These are phyloP conservation scores for Mycocentrospora acerina DNA, from an alignment of 2,329 filamentous ascomycete species.

Conservation along the genomic window DNA sequence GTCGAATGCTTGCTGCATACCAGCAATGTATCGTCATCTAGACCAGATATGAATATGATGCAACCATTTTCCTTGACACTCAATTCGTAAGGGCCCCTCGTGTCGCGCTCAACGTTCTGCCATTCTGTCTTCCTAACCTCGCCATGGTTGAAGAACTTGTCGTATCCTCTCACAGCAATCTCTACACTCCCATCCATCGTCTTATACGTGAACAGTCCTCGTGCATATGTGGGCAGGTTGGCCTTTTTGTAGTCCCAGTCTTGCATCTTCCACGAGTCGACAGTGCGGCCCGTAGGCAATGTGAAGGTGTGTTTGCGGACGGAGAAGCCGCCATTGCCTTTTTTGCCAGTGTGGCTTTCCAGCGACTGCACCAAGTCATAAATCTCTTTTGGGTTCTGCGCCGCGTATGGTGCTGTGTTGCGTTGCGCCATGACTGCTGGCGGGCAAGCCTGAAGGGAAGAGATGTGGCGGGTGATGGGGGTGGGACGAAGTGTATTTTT, in stretches of 20 bases:
- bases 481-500: background rate
- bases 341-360: constrained; percentile 55
- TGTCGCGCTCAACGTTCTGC: constrained; percentile 73
- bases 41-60: constrained; percentile 93
- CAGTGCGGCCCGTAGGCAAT: constrained; percentile 65
- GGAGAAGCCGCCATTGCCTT: constrained; percentile 58
- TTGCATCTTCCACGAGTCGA: constrained; percentile 90
- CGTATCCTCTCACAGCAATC: constrained; percentile 87
- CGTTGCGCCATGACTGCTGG: constrained; percentile 53
- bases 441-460: no score
- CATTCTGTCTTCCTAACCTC: constrained; percentile 83
- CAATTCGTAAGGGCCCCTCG: constrained; percentile 86
- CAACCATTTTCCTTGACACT: constrained; percentile 99
- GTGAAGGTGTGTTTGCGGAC: constrained; percentile 80
- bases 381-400: constrained; percentile 71
- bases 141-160: constrained; percentile 96
- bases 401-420: constrained; percentile 59
- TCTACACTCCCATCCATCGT: constrained; percentile 66
- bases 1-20: constrained; percentile 99
- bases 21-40: constrained; percentile 84
- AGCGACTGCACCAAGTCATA: constrained; percentile 65
- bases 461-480: no score
- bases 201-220: constrained; percentile 87
- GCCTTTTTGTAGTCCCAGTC: constrained; percentile 95
- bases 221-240: constrained; percentile 85